Base-by-base conservation (phyloP, 345 rosid species). In the Brassica cretica region DNA sequence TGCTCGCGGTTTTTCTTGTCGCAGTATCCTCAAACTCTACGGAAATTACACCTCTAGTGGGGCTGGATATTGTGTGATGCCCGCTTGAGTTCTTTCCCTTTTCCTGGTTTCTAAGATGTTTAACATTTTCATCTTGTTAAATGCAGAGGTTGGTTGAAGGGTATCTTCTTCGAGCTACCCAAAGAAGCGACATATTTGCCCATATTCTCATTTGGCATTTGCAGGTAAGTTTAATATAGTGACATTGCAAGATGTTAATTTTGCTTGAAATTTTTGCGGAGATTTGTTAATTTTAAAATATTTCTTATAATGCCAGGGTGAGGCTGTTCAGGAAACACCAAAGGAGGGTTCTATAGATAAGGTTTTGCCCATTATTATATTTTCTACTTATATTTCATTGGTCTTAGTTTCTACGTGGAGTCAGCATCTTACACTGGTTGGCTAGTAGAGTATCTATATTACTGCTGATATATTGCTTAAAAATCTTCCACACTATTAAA, bases 121-220 rank as follows among this genome's bases (percentile, higher is more conserved):
- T 64, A 75, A 75, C 56, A 66, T 33, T 60, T 70, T 5, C 5
- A 44, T 55, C 10, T 10, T 68, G 79, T 59, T 15, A 32, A 80
- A 78, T 83, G 84, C 97, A 96, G 99, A 85, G 77, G 79, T 80
- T 95, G 63, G 99, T 96, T 39, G 97, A 96, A 87, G 98, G 99
- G 56, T 96, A 96, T 82, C 84, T 96, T 86, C 93, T 96, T 33
- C 87, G 98, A 88, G 99, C 99, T 64, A 82, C 99, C 77, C 96
- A 96, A 77, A 86, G 94, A 84, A 96, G 98, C 80, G 97, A 96
- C 78, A 83, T 96, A 83, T 96, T 96, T 80, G 93, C 98, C 69
- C 99, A 96, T 82, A 96, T 93, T 84, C 84, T 96, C 76, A 93
- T 96, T 82, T 96, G 99, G 99, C 94, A 90, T 86, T 82, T 96